Evolutionary conservation across 495 filamentous ascomycete species (phyloP).

Genomic region (Filosporella fistucella): DNA sequence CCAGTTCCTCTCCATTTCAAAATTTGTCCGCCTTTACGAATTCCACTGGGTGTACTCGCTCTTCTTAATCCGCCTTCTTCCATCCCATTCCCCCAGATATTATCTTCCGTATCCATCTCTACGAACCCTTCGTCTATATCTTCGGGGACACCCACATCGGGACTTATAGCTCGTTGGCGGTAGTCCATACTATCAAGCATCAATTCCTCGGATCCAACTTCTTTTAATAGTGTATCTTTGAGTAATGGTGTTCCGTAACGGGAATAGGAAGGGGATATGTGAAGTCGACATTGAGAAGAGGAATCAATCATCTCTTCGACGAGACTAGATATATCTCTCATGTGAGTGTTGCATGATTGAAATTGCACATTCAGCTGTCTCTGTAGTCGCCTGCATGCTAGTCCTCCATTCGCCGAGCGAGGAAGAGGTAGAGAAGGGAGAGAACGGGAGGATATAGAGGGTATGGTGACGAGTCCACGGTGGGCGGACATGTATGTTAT

Average conservation of each 20-base stretch:
- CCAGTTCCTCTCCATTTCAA: no score
- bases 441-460: background rate
- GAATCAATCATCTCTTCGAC: slow-evolving; percentile 21
- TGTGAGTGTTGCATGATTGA: slow-evolving; percentile 13
- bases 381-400: slow-evolving; percentile 16
- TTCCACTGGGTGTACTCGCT: slow-evolving; percentile 18
- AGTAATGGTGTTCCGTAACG: background rate
- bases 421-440: background rate
- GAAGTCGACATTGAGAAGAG: slow-evolving; percentile 19
- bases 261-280: slow-evolving; percentile 1
- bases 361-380: slow-evolving; percentile 21
- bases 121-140: slow-evolving; percentile 23
- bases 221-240: background rate
- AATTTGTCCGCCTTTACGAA: slow-evolving; percentile 15
- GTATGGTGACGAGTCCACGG: slow-evolving; percentile 5
- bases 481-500: slow-evolving; percentile 10
- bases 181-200: background rate
- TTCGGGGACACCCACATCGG: no score
- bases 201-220: background rate
- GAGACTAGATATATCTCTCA: slow-evolving; percentile 17
- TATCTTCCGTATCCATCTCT: slow-evolving; percentile 14
- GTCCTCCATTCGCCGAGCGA: background rate
- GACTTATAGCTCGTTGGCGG: background rate
- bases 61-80: slow-evolving; percentile 16
- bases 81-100: slow-evolving; percentile 1